A percentile compares a stretch with the other conserved stretches of the same genome.
Evolutionary conservation across 2,329 filamentous ascomycete genomes (phyloP).

Genomic region (Thielaviopsis populi): DNA sequence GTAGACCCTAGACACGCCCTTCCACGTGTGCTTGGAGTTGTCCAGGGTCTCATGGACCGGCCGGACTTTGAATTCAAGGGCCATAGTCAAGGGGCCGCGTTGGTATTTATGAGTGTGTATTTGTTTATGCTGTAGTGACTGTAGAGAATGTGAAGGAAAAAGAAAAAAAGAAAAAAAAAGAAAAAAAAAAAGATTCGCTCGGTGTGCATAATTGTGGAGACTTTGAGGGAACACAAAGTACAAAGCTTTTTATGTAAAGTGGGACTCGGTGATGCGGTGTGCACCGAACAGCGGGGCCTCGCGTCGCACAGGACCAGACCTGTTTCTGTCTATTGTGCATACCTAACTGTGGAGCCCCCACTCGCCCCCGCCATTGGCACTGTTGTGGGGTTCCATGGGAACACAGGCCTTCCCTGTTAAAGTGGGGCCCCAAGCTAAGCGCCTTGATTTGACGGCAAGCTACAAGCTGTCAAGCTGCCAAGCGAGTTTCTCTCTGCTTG

Average conservation of each 20-base stretch:
- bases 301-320: background rate
- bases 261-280: background rate
- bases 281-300: background rate
- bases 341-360: no score
- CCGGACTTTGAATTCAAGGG: slow-evolving; percentile 29
- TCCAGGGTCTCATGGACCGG: slow-evolving; percentile 30
- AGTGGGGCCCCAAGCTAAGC: background rate
- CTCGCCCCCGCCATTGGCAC: background rate
- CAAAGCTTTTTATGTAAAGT: slow-evolving; percentile 3
- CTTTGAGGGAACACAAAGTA: slow-evolving; percentile 1
- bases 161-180: background rate
- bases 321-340: no score
- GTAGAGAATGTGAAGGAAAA: background rate
- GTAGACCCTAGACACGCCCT: slow-evolving; percentile 33
- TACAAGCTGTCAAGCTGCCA: background rate
- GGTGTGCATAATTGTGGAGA: background rate
- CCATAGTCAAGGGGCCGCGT: slow-evolving; percentile 19
- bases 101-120: no score
- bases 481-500: background rate
- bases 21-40: slow-evolving; percentile 26
- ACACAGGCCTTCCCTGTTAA: background rate
- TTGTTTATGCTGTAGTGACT: no score
- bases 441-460: background rate
- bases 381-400: background rate
- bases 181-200: background rate